A percentile compares a stretch with the other conserved stretches of the same genome.
These are phyloP conservation scores for Didymella exigua DNA, from an alignment of 2,329 filamentous ascomycete genomes.

Conservation along the genomic window DNA sequence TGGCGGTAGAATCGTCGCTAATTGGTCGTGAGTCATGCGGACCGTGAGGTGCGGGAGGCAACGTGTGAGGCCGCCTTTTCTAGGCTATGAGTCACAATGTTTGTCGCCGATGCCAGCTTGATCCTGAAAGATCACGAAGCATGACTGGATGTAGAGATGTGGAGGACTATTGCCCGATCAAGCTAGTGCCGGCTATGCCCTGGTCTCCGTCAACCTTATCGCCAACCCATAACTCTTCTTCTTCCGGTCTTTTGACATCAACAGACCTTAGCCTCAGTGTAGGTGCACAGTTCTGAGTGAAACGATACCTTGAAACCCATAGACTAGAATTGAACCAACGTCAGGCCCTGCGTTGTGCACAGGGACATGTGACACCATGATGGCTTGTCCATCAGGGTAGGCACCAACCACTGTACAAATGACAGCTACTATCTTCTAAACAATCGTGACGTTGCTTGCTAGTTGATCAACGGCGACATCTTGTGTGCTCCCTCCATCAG, in stretches of 20 bases:
- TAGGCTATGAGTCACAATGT: neutral
- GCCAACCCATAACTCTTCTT: neutral
- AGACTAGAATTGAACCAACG: too few species aligned
- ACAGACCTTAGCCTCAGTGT: neutral
- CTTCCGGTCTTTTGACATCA: neutral
- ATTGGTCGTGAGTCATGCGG: neutral
- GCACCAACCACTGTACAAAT: neutral
- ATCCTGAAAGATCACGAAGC: neutral
- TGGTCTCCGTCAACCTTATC: neutral
- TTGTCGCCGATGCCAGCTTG: too few species aligned
- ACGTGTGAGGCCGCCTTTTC: neutral
- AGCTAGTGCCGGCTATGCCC: neutral
- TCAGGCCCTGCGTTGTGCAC: neutral
- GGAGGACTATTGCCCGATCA: neutral
- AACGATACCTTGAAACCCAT: too few species aligned
- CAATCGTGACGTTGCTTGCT: neutral
- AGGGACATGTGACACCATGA: slow-evolving; percentile 1
- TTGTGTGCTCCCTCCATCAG: neutral
- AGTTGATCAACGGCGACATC: neutral
- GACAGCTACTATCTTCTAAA: neutral
- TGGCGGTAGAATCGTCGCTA: too few species aligned
- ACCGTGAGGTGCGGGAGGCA: neutral
- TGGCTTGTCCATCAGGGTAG: neutral
- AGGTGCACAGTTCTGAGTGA: too few species aligned
- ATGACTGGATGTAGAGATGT: neutral